Conservation (phyloP, 176 grass and related monocot genomes). For the Aegilops tauschii region DNA sequence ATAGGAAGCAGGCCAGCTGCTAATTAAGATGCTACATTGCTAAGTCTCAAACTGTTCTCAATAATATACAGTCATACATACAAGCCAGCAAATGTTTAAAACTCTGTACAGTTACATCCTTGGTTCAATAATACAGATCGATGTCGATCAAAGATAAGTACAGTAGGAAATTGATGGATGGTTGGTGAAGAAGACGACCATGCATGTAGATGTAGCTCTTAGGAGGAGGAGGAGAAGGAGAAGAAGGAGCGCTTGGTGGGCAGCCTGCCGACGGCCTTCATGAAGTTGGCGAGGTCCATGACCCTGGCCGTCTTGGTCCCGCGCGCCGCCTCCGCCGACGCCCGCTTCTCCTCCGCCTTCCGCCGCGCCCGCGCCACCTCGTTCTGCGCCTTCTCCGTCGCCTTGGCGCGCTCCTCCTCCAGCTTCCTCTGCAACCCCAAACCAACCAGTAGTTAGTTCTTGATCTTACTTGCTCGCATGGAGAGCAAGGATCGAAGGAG, state of each 20-base stretch:
- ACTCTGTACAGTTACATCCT: background rate
- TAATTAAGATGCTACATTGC: too few relatives aligned
- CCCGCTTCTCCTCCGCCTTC: constrained; percentile 62
- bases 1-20: too few relatives aligned
- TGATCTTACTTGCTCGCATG: background rate
- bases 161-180: background rate
- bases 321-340: constrained; percentile 55
- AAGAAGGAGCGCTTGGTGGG: constrained; percentile 65
- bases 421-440: constrained; percentile 47
- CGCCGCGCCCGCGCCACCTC: constrained; percentile 43
- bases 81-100: background rate
- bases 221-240: constrained; percentile 34
- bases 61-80: background rate
- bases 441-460: background rate
- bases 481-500: background rate
- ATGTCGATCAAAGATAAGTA: background rate
- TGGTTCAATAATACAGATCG: background rate
- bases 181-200: too few relatives aligned
- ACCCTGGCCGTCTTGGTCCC: constrained; percentile 49
- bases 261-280: constrained; percentile 61
- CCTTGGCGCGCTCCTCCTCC: constrained; percentile 64
- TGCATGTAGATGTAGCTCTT: background rate
- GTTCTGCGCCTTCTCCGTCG: constrained; percentile 69
- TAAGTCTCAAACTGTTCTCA: background rate
- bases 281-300: constrained; percentile 57